Evolutionary conservation across 495 filamentous ascomycete species (phyloP).

Genomic region (Lophiotrema nucula): DNA sequence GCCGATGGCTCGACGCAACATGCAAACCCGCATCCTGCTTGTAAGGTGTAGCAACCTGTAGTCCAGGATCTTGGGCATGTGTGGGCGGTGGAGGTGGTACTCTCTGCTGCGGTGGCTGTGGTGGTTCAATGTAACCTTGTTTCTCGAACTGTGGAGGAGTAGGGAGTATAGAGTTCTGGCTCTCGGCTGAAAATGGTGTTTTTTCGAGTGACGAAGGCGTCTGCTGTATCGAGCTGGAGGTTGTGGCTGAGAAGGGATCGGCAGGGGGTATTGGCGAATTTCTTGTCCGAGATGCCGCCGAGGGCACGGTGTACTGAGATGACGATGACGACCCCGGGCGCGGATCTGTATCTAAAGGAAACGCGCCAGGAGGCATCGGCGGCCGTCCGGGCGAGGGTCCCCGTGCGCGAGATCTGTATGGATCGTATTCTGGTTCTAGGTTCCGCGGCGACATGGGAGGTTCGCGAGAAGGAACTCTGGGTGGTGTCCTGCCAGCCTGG

Average conservation of each 20-base stretch:
- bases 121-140: not conserved
- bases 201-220: not conserved
- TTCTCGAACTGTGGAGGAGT: slow-evolving; percentile 22
- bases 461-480: slow-evolving; percentile 8
- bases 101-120: not conserved
- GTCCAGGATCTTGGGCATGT: slow-evolving; percentile 1
- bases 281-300: slow-evolving; percentile 9
- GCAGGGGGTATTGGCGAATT: slow-evolving; percentile 1
- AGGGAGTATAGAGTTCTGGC: slow-evolving; percentile 12
- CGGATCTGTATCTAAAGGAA: slow-evolving; percentile 21
- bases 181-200: not conserved
- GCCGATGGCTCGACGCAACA: not conserved
- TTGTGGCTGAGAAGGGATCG: not conserved
- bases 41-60: not conserved
- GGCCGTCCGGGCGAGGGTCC: slow-evolving; percentile 14
- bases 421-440: slow-evolving; percentile 9
- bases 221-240: not conserved
- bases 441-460: not conserved
- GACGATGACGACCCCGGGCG: slow-evolving; percentile 24
- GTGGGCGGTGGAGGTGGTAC: slow-evolving; percentile 9
- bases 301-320: slow-evolving; percentile 26
- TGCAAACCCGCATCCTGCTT: slow-evolving; percentile 3
- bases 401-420: slow-evolving; percentile 21
- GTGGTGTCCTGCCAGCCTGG: slow-evolving; percentile 12
- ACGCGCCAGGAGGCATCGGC: slow-evolving; percentile 12